These are phyloP conservation scores for Chlamydomonas sp. DNA, from an alignment of 139 green algal species.

Conservation along the genomic window DNA sequence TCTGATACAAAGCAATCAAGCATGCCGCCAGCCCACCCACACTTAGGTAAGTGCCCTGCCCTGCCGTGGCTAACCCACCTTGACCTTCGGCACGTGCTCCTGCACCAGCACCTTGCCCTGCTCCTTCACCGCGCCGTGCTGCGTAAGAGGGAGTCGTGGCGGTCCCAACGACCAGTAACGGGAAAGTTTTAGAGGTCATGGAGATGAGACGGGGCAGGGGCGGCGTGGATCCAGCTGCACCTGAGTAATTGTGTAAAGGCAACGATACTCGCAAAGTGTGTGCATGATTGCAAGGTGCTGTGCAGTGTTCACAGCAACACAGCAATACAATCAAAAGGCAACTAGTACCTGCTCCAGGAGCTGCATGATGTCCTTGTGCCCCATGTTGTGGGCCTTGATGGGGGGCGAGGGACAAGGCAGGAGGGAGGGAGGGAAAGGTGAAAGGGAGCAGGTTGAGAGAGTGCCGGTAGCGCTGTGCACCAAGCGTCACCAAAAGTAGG, in stretches of 20 bases:
- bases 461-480: too few species aligned
- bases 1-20: not conserved
- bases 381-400: conserved; percentile 69
- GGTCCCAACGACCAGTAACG: not conserved
- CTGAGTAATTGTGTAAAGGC: too few species aligned
- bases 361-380: conserved; percentile 74
- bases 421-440: conserved; percentile 7
- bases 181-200: too few species aligned
- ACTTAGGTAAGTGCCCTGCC: too few species aligned
- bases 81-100: conserved; percentile 96
- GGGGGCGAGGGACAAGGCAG: too few species aligned
- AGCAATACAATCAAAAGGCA: not conserved
- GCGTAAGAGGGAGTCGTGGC: not conserved
- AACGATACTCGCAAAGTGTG: too few species aligned
- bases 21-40: not conserved
- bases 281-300: not conserved
- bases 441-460: conserved; percentile 7
- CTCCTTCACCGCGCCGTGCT: conserved; percentile 81
- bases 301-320: not conserved
- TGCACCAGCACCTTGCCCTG: conserved; percentile 89
- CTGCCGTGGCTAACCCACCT: conserved; percentile 52
- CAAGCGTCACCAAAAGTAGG: too few species aligned
- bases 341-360: conserved; percentile 78
- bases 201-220: too few species aligned
- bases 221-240: too few species aligned